Conservation (phyloP, 129 eudicot genomes). For the Cynara cardunculus region DNA sequence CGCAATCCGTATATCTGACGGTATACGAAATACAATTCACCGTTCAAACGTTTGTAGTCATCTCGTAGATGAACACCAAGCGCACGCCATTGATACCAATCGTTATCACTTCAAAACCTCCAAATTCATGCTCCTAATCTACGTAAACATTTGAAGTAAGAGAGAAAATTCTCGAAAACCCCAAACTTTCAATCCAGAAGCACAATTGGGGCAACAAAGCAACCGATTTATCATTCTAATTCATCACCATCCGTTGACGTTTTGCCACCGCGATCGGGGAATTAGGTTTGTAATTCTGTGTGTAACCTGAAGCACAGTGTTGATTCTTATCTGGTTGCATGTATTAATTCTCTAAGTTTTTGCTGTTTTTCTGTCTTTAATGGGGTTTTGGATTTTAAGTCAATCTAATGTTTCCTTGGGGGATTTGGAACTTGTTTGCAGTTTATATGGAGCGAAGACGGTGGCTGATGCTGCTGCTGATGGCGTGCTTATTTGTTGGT, state of each 20-base stretch:
- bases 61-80: slow-evolving; percentile 10
- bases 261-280: slow-evolving; percentile 7
- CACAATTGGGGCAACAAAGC: neutral
- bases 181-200: neutral
- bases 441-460: slow-evolving; percentile 47
- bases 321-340: neutral
- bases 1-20: neutral
- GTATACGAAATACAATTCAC: neutral
- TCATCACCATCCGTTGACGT: neutral
- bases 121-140: neutral
- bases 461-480: slow-evolving; percentile 35
- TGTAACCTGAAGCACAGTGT: neutral
- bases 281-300: slow-evolving; percentile 14
- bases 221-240: neutral
- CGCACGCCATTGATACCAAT: slow-evolving; percentile 29
- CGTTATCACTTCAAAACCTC: slow-evolving; percentile 12
- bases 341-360: neutral
- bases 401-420: neutral
- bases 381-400: slow-evolving; percentile 17
- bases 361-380: slow-evolving; percentile 2
- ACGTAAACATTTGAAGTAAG: neutral
- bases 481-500: slow-evolving; percentile 32
- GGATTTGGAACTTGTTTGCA: slow-evolving; percentile 22
- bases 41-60: slow-evolving; percentile 11
- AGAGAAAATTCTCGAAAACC: neutral